Base-by-base conservation (phyloP, 1,139 yeast genomes). In the Starmera stellimalicola region DNA sequence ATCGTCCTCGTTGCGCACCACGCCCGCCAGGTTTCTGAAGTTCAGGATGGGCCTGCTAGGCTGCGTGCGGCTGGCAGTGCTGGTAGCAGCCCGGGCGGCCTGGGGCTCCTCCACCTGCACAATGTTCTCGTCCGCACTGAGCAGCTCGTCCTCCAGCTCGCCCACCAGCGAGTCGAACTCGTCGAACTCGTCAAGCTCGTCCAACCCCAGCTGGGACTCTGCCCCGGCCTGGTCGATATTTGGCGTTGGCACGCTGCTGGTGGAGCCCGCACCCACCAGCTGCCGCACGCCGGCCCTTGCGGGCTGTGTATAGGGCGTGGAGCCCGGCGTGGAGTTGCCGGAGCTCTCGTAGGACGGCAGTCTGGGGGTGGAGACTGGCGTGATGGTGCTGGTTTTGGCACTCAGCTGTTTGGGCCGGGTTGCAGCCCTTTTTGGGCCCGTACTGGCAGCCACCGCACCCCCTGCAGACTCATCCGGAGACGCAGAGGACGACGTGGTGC, bases 141-240 rank as follows among this genome's bases (percentile, higher is more conserved):
- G 15, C n/a, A 42, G 16, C 26, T 41, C 50, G 9, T 42, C 50
- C 18, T 45, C 50, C 10, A 48, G 19, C 31, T 48, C 51, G 26
- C 44, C 47, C 4, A 38, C 45, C 16, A 45, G 27, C 3, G 43
- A 40, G 6, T 37, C 46, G 29, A 47, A 42, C 12, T 42, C 46
- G 18, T 34, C 37, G 31, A 25, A 17, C 3, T 38, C 48, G 6
- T 39, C 45, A 7, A 22, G 12, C 12, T 17, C n/a, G 15, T 27
- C 29, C 11, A 18, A 26, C 15, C 9, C 15, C 26, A 15, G 26
- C 26, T 23, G 15, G 11, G 6, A 12, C 10, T 7, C 19, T 15
- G 32, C n/a, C 4, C 9, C 18, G 16, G 19, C 18, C 15, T 33
- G 37, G 8, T 36, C 22, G 14, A 33, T 36, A 4, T 42, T 33